Percentiles rank a stretch among this genome's conserved stretches.
Evolutionary conservation across 2,329 filamentous ascomycete genomes (phyloP).

Genomic region (Stagonosporopsis cucurbitacearum): DNA sequence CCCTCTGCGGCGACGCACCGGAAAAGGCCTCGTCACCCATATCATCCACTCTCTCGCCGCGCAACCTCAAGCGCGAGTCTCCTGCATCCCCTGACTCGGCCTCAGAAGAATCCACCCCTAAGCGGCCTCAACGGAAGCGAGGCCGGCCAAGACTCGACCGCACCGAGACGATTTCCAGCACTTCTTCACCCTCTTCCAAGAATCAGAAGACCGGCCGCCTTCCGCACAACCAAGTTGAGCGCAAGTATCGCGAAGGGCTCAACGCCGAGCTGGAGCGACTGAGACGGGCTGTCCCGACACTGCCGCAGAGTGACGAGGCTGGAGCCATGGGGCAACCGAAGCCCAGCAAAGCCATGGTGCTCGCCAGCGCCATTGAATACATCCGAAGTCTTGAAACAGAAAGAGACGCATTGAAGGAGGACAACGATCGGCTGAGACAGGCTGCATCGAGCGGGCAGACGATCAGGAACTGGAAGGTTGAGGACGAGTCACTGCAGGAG

Average conservation of each 20-base stretch:
- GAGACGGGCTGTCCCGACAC: constrained; percentile 36
- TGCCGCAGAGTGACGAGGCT: constrained; percentile 38
- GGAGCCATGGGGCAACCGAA: constrained; percentile 37
- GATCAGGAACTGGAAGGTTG: constrained; percentile 13
- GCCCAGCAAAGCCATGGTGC: constrained; percentile 45
- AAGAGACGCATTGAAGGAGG: constrained; percentile 32
- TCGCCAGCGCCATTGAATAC: constrained; percentile 43
- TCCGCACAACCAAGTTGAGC: constrained; percentile 46
- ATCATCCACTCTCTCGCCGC: constrained; percentile 34
- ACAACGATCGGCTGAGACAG: constrained; percentile 36
- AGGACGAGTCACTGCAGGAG: constrained; percentile 18
- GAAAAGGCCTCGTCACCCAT: constrained; percentile 26
- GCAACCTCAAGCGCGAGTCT: constrained; percentile 41
- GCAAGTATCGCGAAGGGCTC: constrained; percentile 38
- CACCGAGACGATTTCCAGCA: constrained; percentile 26
- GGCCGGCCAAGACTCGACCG: constrained; percentile 42
- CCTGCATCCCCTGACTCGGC: constrained; percentile 26
- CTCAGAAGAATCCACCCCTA: constrained; percentile 31
- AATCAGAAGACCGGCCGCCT: constrained; percentile 29
- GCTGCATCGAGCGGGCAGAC: constrained; percentile 12
- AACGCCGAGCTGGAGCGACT: constrained; percentile 42
- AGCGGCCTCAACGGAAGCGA: constrained; percentile 39
- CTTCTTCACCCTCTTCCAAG: constrained; percentile 24
- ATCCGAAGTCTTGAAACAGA: constrained; percentile 41
- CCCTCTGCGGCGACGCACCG: constrained; percentile 41